Evolutionary conservation across 1,284 basidiomycete species (phyloP).

Genomic region (Ceratobasidium sp.): DNA sequence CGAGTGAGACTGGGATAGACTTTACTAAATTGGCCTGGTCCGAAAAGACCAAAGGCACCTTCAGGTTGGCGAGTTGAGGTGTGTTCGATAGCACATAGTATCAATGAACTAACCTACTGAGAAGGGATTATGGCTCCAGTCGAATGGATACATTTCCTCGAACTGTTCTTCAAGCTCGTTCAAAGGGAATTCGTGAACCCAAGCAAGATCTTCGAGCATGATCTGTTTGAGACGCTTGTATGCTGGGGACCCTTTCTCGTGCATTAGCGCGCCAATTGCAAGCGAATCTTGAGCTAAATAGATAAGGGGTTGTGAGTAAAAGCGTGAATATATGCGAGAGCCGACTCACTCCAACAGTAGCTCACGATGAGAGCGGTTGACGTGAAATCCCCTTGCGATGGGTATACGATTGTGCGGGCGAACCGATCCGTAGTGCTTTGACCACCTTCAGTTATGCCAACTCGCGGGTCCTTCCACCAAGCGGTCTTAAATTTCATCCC

Average conservation of each 20-base stretch:
- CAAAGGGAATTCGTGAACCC: too few relatives aligned
- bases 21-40: neutral
- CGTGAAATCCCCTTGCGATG: slow-evolving; percentile 3
- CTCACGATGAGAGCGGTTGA: slow-evolving; percentile 29
- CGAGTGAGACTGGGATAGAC: neutral
- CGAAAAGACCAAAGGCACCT: slow-evolving; percentile 29
- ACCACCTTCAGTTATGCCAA: neutral
- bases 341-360: slow-evolving; percentile 37
- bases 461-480: slow-evolving; percentile 57
- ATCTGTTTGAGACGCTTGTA: neutral
- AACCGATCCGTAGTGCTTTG: slow-evolving; percentile 55
- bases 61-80: too few relatives aligned
- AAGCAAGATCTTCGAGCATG: slow-evolving; percentile 3
- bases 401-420: slow-evolving; percentile 13
- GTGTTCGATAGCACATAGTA: too few relatives aligned
- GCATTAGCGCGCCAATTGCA: slow-evolving; percentile 7
- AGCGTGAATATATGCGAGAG: too few relatives aligned
- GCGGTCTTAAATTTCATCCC: slow-evolving; percentile 59
- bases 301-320: too few relatives aligned
- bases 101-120: slow-evolving; percentile 19
- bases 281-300: slow-evolving; percentile 24
- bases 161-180: too few relatives aligned
- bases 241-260: neutral
- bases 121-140: slow-evolving; percentile 5
- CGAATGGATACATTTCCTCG: slow-evolving; percentile 25